A percentile compares a stretch with the other conserved stretches of the same genome.
phyloP scores from a whole-genome alignment of 192 early-diverging fungal genomes.

The Lobosporangium transversale region DNA sequence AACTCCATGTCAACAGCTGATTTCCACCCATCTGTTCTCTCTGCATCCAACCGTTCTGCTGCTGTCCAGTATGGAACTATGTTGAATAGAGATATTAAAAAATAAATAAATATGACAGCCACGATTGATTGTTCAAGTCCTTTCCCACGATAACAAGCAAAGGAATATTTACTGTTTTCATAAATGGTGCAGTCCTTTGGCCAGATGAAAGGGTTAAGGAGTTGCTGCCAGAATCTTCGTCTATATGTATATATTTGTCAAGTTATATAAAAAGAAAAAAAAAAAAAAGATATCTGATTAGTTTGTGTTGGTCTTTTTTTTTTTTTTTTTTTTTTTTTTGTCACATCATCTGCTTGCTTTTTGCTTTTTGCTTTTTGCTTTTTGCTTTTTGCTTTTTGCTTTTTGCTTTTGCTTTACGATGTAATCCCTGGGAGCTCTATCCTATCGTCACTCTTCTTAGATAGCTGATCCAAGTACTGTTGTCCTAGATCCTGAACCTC shows the following conservation, averaged over 20 bases:
- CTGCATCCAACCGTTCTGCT: constrained; percentile 15
- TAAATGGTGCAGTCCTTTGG: constrained; percentile 38
- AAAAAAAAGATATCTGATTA: too few relatives aligned
- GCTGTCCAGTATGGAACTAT: constrained; percentile 46
- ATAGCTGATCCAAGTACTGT: constrained; percentile 37
- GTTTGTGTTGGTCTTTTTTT: too few relatives aligned
- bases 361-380: too few relatives aligned
- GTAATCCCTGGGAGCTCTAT: constrained; percentile 31
- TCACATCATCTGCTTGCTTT: too few relatives aligned
- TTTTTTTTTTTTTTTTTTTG: too few relatives aligned
- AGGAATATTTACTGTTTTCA: constrained; percentile 40
- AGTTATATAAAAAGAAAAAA: constrained; percentile 3
- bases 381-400: too few relatives aligned
- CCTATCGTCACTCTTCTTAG: constrained; percentile 32
- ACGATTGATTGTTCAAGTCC: too few relatives aligned
- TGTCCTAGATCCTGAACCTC: constrained; percentile 34
- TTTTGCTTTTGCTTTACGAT: too few relatives aligned
- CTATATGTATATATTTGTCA: constrained; percentile 6
- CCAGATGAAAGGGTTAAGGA: constrained; percentile 38
- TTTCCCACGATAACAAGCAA: too few relatives aligned
- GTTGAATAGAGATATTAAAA: background rate
- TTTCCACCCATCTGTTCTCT: constrained; percentile 31
- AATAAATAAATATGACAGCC: too few relatives aligned
- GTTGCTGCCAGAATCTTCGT: constrained; percentile 46
- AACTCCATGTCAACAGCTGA: constrained; percentile 32